phyloP scores from a whole-genome alignment of 352 stramenopile species.

The Blastocystis sp. region DNA sequence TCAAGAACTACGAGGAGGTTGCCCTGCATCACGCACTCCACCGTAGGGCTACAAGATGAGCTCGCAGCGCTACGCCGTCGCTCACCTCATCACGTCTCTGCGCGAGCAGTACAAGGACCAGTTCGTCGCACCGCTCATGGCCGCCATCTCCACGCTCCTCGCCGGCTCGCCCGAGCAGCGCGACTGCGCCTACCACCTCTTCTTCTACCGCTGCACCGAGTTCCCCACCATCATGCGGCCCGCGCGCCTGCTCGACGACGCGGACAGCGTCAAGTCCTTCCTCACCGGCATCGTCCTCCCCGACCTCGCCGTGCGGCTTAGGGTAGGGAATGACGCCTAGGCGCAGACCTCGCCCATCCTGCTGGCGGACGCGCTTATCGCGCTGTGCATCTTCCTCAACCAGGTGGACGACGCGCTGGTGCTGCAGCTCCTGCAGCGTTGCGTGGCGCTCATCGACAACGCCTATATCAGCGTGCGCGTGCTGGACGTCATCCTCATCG shows the following conservation, averaged over 20 bases:
- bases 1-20: conserved; percentile 67
- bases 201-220: conserved; percentile 46
- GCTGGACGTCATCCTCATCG: conserved; percentile 9
- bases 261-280: background rate
- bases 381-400: conserved; percentile 8
- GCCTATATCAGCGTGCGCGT: background rate
- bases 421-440: conserved; percentile 18
- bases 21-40: background rate
- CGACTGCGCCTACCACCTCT: conserved; percentile 60
- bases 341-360: conserved; percentile 11
- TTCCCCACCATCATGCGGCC: conserved; percentile 43
- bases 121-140: conserved; percentile 31
- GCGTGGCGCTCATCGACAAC: background rate
- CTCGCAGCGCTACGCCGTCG: conserved; percentile 53
- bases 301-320: background rate
- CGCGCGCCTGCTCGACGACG: conserved; percentile 16
- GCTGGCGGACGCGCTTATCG: conserved; percentile 4
- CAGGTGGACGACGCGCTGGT: background rate
- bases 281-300: background rate
- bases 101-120: conserved; percentile 18
- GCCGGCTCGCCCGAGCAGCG: conserved; percentile 15
- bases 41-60: conserved; percentile 22
- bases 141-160: conserved; percentile 5
- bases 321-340: background rate
- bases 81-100: conserved; percentile 18